These are phyloP conservation scores for Trichoderma parareesei DNA, from an alignment of 495 filamentous ascomycete species.

Conservation along the genomic window DNA sequence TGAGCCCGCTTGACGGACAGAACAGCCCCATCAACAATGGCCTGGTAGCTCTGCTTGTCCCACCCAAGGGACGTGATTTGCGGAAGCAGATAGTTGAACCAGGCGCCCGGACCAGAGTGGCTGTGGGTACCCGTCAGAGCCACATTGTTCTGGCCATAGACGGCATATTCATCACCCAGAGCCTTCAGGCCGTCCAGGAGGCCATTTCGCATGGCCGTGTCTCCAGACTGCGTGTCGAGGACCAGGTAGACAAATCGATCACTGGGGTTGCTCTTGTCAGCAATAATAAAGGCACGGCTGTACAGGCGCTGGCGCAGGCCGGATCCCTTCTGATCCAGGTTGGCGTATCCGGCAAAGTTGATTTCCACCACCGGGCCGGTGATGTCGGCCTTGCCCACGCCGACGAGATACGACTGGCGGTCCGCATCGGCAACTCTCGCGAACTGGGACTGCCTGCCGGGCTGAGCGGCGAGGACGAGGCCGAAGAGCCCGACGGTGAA, in stretches of 20 bases:
- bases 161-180: constrained; percentile 41
- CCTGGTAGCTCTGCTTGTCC: constrained; percentile 76
- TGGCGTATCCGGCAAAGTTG: constrained; percentile 64
- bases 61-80: constrained; percentile 88
- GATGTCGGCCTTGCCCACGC: constrained; percentile 90
- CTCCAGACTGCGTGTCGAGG: constrained; percentile 73
- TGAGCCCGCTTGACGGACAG: constrained; percentile 82
- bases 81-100: constrained; percentile 92
- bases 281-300: constrained; percentile 85
- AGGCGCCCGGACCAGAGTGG: constrained; percentile 86
- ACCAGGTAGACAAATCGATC: constrained; percentile 85
- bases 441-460: background rate
- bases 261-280: constrained; percentile 53
- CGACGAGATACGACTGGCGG: constrained; percentile 62
- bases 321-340: constrained; percentile 64
- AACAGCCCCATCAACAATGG: constrained; percentile 80
- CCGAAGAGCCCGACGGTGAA: background rate
- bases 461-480: background rate
- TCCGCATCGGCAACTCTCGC: constrained; percentile 17
- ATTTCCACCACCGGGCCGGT: constrained; percentile 64
- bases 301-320: constrained; percentile 81
- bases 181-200: constrained; percentile 64
- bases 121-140: constrained; percentile 90
- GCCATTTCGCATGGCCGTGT: constrained; percentile 81
- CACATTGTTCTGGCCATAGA: constrained; percentile 71